Base-by-base conservation (phyloP, 768 basidiomycete species). In the Boletus fagicola region DNA sequence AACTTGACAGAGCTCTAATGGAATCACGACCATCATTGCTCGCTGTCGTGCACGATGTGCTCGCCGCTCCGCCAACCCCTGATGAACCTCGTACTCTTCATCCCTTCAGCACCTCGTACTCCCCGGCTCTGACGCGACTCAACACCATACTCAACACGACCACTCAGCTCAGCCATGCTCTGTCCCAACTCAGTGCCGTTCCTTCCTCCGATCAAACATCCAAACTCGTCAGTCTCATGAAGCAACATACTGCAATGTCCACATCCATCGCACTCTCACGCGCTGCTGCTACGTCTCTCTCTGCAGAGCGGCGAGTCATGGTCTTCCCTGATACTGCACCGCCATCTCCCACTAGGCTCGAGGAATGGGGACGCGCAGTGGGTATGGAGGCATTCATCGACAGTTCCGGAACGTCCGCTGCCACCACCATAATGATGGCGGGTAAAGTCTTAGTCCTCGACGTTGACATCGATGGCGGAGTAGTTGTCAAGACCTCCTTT, bases 371-470 rank as follows among this genome's bases (percentile, higher is more conserved):
- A 7, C 78, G 77, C 18, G 73, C 79, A 28, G 83, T 78, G 5
- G 88, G 86, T 28, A 87, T 91, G 87, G 87, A 91, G 64, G 77
- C 83, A 4, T 92, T 88, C 75, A 82, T 79, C 58, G 89, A 90
- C 60, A 76, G 77, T 38, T 79, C 78, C 57, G 80, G 79, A 16
- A 39, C 57, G 16, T 62, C 66, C n/a, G 48, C 63, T 44, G 74
- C 75, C 26, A 74, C 80, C 40, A 85, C 80, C 0, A 73, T 90
- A 39, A 79, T 86, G 20, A 79, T 91, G 38, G 90, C 84, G 4
- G 90, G 90, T 2, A 90, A 90, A 68, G 84, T 90, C n/a, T 74
- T 92, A 11, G 89, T 92, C 35, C 73, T 92, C 53, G 90, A 92
- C 67, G 78, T 91, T 57, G 86, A 89, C 62, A 80, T 92, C 60